These are phyloP conservation scores for Nakazawaea siamensis DNA, from an alignment of 805 yeast species.

Conservation along the genomic window DNA sequence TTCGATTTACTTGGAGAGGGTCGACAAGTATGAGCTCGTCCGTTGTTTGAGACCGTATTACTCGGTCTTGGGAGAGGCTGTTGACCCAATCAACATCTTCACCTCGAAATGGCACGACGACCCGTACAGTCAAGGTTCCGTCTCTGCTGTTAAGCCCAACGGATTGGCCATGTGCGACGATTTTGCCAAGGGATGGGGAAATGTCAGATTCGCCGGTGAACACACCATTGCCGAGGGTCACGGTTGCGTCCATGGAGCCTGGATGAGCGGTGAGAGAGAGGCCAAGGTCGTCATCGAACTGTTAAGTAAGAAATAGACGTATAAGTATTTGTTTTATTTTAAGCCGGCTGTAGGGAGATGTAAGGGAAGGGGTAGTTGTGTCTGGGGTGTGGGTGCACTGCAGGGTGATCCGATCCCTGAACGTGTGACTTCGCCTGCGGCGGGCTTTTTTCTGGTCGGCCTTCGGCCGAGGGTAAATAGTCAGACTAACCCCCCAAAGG, in stretches of 20 bases:
- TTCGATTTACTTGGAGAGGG: slow-evolving; percentile 36
- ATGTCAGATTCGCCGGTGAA: slow-evolving; percentile 51
- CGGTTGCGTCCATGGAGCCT: slow-evolving; percentile 57
- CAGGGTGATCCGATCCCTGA: too few species aligned
- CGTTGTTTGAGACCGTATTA: slow-evolving; percentile 34
- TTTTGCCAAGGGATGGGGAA: slow-evolving; percentile 24
- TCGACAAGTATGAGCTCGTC: slow-evolving; percentile 34
- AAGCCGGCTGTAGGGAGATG: not conserved
- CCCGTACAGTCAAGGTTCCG: slow-evolving; percentile 44
- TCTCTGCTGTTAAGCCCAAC: slow-evolving; percentile 33
- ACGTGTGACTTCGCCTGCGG: too few species aligned
- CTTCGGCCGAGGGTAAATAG: too few species aligned
- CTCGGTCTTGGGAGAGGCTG: slow-evolving; percentile 18
- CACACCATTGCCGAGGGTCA: slow-evolving; percentile 42
- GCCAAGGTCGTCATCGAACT: slow-evolving; percentile 21
- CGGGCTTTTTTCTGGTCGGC: too few species aligned
- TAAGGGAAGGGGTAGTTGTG: not conserved
- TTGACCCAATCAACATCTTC: slow-evolving; percentile 19
- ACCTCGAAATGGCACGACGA: slow-evolving; percentile 42
- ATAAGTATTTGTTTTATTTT: too few species aligned
- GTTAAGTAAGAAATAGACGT: too few species aligned
- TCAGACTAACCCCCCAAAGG: too few species aligned
- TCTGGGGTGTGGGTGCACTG: too few species aligned
- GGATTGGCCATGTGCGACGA: slow-evolving; percentile 25
- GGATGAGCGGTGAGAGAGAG: slow-evolving; percentile 40